A percentile compares a stretch with the other conserved stretches of the same genome.
Conservation (phyloP, 2,329 filamentous ascomycete species). For the Moelleriella libera region DNA sequence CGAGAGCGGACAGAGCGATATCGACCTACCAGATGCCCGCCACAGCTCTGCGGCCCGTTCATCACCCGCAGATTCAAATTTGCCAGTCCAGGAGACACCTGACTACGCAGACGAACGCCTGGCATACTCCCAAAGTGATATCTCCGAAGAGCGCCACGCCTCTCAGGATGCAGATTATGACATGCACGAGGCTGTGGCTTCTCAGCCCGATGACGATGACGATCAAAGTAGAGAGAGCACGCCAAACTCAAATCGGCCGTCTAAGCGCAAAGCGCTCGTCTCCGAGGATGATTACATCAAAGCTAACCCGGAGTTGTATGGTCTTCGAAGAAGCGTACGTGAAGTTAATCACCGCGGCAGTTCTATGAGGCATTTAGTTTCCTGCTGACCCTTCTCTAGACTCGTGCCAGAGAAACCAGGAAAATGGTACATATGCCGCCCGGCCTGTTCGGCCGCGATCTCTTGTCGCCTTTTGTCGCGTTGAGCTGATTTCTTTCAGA, state of each 20-base stretch:
- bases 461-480: background rate
- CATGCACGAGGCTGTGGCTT: slow-evolving; percentile 43
- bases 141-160: slow-evolving; percentile 37
- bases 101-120: slow-evolving; percentile 24
- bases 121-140: slow-evolving; percentile 29
- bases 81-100: slow-evolving; percentile 23
- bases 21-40: slow-evolving; percentile 61
- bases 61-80: slow-evolving; percentile 26
- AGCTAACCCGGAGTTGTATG: slow-evolving; percentile 89
- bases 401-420: slow-evolving; percentile 42
- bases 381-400: slow-evolving; percentile 20
- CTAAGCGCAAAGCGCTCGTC: slow-evolving; percentile 57
- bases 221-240: slow-evolving; percentile 52
- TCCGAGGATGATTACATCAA: slow-evolving; percentile 75
- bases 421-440: slow-evolving; percentile 34
- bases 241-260: slow-evolving; percentile 50
- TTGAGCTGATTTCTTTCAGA: slow-evolving; percentile 15
- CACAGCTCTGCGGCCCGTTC: slow-evolving; percentile 37
- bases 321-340: slow-evolving; percentile 79
- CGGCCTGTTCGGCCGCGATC: slow-evolving; percentile 7
- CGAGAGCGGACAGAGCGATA: slow-evolving; percentile 34
- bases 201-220: slow-evolving; percentile 30
- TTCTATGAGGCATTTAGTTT: slow-evolving; percentile 14
- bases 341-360: slow-evolving; percentile 6
- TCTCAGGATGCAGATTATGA: slow-evolving; percentile 66